Conservation (phyloP, 306 rosid genomes). For the Fragaria iinumae region DNA sequence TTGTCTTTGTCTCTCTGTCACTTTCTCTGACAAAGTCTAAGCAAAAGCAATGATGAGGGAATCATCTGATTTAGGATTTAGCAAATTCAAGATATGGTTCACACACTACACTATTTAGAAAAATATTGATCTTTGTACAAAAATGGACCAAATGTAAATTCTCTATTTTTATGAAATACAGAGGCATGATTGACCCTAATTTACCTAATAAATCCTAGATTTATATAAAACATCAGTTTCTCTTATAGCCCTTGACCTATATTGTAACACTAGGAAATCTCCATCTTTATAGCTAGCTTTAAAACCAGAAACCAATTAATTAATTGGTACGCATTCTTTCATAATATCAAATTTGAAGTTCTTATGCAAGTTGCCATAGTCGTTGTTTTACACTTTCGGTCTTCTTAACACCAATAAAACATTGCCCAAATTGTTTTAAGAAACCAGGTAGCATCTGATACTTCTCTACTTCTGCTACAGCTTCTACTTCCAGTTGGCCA, state of each 20-base stretch:
- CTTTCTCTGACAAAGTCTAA: constrained; percentile 9
- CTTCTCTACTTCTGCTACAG: not conserved
- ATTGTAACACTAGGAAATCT: not conserved
- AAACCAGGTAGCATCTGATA: not conserved
- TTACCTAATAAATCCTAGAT: not conserved
- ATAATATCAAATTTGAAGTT: not conserved
- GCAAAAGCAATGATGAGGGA: not conserved
- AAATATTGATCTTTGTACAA: not conserved
- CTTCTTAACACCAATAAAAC: not conserved
- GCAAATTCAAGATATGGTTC: not conserved
- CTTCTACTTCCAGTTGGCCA: not conserved
- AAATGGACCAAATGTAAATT: not conserved
- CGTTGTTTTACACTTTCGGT: not conserved
- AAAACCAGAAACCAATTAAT: too few relatives aligned
- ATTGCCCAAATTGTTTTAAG: not conserved
- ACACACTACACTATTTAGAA: not conserved
- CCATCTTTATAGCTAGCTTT: not conserved
- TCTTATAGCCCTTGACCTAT: not conserved
- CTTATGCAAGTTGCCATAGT: not conserved
- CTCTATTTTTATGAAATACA: not conserved
- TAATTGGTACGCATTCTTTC: not conserved
- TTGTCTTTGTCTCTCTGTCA: constrained; percentile 1
- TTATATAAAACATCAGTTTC: not conserved
- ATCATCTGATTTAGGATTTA: constrained; percentile 7
- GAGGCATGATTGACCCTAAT: not conserved